These are phyloP conservation scores for Cupressus sempervirens DNA, from an alignment of 75 land plant species.

Conservation along the genomic window DNA sequence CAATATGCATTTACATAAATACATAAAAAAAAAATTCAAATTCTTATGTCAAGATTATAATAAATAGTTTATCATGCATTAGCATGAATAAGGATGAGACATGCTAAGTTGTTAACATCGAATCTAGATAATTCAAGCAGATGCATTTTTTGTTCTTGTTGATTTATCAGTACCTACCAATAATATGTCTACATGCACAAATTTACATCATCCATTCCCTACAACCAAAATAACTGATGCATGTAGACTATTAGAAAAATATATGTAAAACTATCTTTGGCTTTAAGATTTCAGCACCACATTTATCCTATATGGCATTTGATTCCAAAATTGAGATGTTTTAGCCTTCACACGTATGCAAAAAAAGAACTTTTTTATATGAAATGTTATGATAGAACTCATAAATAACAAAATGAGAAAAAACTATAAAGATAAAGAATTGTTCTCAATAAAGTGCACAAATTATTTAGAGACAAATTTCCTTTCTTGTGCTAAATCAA, in stretches of 20 bases:
- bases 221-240: not conserved
- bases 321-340: not conserved
- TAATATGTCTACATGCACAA: not conserved
- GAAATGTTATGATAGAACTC: not conserved
- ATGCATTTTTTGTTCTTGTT: not conserved
- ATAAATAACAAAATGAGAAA: not conserved
- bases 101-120: not conserved
- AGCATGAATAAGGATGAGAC: not conserved
- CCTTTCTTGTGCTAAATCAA: not conserved
- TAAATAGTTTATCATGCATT: not conserved
- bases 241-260: not conserved
- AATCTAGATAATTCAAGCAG: not conserved
- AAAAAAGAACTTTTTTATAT: not conserved
- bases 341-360: not conserved
- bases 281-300: not conserved
- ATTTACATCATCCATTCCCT: not conserved
- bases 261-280: not conserved
- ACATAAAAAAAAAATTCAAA: not conserved
- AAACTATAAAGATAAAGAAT: not conserved
- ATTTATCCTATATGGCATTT: not conserved
- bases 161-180: not conserved
- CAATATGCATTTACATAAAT: not conserved
- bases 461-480: not conserved
- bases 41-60: not conserved
- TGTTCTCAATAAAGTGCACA: not conserved